These are phyloP conservation scores for Tolypocladium tropicale DNA, from an alignment of 2,329 filamentous ascomycete genomes.

Conservation along the genomic window DNA sequence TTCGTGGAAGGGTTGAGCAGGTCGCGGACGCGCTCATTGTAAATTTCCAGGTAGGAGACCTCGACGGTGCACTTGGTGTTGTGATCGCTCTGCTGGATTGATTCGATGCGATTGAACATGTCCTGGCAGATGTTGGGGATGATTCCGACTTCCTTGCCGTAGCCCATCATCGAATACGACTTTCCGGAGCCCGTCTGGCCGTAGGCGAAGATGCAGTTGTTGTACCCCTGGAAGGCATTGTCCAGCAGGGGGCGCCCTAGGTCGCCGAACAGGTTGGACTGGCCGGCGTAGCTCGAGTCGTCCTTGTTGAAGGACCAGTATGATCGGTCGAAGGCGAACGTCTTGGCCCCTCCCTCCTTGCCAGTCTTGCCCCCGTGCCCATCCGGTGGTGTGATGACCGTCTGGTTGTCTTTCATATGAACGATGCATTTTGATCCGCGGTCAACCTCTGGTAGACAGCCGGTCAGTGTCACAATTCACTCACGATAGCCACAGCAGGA, in stretches of 20 bases:
- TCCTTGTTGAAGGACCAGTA: conserved; percentile 95
- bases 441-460: conserved; percentile 58
- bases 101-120: conserved; percentile 83
- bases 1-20: conserved; percentile 91
- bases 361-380: conserved; percentile 51
- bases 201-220: conserved; percentile 99
- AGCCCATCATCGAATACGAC: conserved; percentile 99
- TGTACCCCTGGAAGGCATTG: conserved; percentile 97
- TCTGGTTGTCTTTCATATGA: conserved; percentile 91
- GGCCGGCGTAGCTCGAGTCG: conserved; percentile 76
- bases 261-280: conserved; percentile 81
- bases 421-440: conserved; percentile 93
- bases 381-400: conserved; percentile 66
- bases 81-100: conserved; percentile 61
- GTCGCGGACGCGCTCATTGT: conserved; percentile 95
- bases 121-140: conserved; percentile 95
- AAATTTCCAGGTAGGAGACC: conserved; percentile 97
- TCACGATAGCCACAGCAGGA: background rate
- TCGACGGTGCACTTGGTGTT: conserved; percentile 85
- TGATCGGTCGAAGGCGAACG: conserved; percentile 91
- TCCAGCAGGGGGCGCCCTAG: conserved; percentile 84
- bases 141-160: conserved; percentile 89
- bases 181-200: conserved; percentile 98
- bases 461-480: conserved; percentile 7
- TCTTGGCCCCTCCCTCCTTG: conserved; percentile 66